Conservation (phyloP, 1,284 basidiomycete species). For the Inonotus hispidus region DNA sequence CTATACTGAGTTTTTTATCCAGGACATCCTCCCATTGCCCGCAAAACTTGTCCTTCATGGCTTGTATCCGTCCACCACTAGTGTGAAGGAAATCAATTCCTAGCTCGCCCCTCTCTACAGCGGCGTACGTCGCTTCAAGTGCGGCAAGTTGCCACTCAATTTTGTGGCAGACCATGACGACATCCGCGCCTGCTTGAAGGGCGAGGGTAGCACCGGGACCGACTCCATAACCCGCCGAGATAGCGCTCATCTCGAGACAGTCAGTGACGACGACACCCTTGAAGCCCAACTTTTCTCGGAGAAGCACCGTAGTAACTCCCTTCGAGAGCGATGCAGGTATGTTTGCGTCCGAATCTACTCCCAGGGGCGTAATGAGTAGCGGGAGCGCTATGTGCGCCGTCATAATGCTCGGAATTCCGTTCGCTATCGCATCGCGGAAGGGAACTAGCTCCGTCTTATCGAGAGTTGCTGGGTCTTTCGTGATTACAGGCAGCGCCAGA, state of each 20-base stretch:
- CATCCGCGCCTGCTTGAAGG: constrained; percentile 56
- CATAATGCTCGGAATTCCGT: constrained; percentile 53
- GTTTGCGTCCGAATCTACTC: constrained; percentile 26
- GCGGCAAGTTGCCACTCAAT: constrained; percentile 48
- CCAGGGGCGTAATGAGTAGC: neutral
- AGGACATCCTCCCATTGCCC: constrained; percentile 42
- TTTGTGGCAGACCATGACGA: constrained; percentile 68
- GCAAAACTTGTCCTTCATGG: constrained; percentile 46
- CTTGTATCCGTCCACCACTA: constrained; percentile 41
- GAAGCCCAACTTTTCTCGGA: constrained; percentile 45
- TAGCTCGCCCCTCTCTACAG: constrained; percentile 39
- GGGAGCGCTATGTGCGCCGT: constrained; percentile 68
- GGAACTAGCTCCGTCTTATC: constrained; percentile 49
- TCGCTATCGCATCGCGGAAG: constrained; percentile 42
- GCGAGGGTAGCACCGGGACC: constrained; percentile 47
- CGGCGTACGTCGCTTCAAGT: constrained; percentile 44
- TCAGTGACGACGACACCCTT: constrained; percentile 58
- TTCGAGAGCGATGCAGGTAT: constrained; percentile 55
- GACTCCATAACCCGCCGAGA: constrained; percentile 43
- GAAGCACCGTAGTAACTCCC: constrained; percentile 45
- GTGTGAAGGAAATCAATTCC: constrained; percentile 32
- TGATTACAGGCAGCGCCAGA: constrained; percentile 56
- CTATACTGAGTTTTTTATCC: constrained; percentile 22
- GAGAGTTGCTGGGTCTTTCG: constrained; percentile 41
- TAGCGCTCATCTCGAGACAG: constrained; percentile 68